Evolutionary conservation across 441 rosid species (phyloP), one percentile per base, ranked within the genome.

Genomic region (Adansonia grandidieri): DNA sequence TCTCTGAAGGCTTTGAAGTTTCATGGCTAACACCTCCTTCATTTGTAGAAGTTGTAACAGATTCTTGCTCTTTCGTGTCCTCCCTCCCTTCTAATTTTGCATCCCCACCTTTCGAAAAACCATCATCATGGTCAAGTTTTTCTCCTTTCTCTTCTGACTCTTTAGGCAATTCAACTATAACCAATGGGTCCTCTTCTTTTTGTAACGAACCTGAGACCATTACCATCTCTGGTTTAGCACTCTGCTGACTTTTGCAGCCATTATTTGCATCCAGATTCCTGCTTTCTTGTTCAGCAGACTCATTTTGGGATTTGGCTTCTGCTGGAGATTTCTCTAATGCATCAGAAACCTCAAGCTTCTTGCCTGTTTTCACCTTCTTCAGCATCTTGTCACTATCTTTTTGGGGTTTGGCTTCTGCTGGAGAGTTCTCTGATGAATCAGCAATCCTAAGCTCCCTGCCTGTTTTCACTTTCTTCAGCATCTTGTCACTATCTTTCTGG

Each of bases 191-290:
- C 48, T 82, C 79, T 22, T 68, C 81, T 11, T 78, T 75, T 56
- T 64, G 63, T 15, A 19, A 71, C 24, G 84, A 82, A 65, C 24
- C 78, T 5, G 81, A 64, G 62, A 75, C 71, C 19, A 62, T 22
- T 67, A 75, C 70, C 57, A 73, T 76, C 74, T 78, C 75, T 37
- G 62, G 76, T 80, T 81, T 80, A 71, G 57, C 19, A 78, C 5
- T 42, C 50, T 58, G 67, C 63, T 24, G 70, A 65, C 77, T 73
- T 67, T 85, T 65, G 60, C 19, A 9, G 20, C 51, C 69, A 42
- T 68, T 61, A 57, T 24, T 22, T 28, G 54, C 76, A 22, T 63
- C 71, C 47, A 2, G 17, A 37, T 14, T 32, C 5, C 40, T 70
- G 19, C 17, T 70, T 15, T 24, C 44, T n/a, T 66, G 13, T 5